Conservation (phyloP, 768 basidiomycete species). For the Pisolithus orientalis region DNA sequence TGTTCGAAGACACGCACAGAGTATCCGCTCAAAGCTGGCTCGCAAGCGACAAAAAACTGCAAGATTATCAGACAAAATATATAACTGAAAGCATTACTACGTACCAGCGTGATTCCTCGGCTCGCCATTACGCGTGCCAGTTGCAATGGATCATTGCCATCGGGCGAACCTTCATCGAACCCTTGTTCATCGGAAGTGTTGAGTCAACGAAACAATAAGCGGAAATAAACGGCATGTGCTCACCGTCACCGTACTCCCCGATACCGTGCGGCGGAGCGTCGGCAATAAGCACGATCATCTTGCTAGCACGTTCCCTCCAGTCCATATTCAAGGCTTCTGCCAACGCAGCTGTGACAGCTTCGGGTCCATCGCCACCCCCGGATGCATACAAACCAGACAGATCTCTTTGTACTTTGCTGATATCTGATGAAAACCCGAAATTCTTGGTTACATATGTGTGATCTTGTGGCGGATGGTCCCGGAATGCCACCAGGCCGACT, state of each 20-base stretch:
- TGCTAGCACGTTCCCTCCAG: conserved; percentile 83
- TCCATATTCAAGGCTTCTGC: conserved; percentile 84
- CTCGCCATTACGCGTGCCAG: conserved; percentile 86
- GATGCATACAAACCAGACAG: conserved; percentile 81
- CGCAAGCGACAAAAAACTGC: conserved; percentile 98
- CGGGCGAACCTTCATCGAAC: conserved; percentile 90
- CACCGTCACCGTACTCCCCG: conserved; percentile 95
- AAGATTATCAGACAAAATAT: conserved; percentile 1
- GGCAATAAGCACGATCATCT: conserved; percentile 95
- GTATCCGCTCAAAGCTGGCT: conserved; percentile 91
- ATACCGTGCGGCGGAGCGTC: conserved; percentile 98
- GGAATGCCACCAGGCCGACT: conserved; percentile 89
- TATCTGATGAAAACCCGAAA: conserved; percentile 92
- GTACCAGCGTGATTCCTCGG: conserved; percentile 82
- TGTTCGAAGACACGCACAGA: conserved; percentile 45
- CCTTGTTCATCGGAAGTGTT: conserved; percentile 38
- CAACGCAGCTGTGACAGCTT: conserved; percentile 92
- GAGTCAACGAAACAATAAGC: conserved; percentile 9
- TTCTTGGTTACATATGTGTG: conserved; percentile 91
- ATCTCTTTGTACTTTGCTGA: conserved; percentile 77
- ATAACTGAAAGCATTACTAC: neutral
- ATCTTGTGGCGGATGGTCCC: conserved; percentile 97
- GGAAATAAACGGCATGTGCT: conserved; percentile 14
- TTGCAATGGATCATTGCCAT: conserved; percentile 86
- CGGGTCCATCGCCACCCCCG: conserved; percentile 92